Percentiles rank a stretch among this genome's conserved stretches.
These are phyloP conservation scores for Penicillium sp. DNA, from an alignment of 2,329 filamentous ascomycete species.

Conservation along the genomic window DNA sequence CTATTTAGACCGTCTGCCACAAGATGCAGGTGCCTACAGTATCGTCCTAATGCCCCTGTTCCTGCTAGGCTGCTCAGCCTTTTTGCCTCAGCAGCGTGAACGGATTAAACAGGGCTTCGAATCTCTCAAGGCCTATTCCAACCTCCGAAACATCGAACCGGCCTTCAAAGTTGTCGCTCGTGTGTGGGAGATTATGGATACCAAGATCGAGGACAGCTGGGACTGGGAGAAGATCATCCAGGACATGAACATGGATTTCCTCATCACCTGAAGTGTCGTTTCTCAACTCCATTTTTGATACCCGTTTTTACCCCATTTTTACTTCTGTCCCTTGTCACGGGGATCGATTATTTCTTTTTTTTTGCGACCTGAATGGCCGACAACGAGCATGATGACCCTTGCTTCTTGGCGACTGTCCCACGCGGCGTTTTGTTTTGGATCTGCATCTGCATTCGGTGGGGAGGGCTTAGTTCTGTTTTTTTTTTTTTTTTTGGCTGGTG, in stretches of 20 bases:
- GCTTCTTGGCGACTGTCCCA: constrained; percentile 16
- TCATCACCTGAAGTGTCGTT: constrained; percentile 52
- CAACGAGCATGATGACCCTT: constrained; percentile 15
- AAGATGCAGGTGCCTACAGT: constrained; percentile 57
- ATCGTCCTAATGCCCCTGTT: constrained; percentile 64
- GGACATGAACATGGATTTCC: constrained; percentile 61
- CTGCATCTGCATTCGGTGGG: constrained; percentile 19
- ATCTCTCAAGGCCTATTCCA: constrained; percentile 56
- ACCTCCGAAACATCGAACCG: constrained; percentile 59
- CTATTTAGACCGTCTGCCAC: constrained; percentile 58
- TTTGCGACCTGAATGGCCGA: constrained; percentile 6
- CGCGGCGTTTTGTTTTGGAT: constrained; percentile 18
- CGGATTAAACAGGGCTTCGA: constrained; percentile 57
- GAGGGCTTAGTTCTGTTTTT: background rate
- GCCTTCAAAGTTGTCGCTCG: constrained; percentile 57
- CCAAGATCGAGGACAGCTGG: constrained; percentile 58
- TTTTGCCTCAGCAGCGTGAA: constrained; percentile 56
- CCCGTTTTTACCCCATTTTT: constrained; percentile 11
- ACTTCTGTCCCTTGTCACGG: background rate
- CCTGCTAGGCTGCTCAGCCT: constrained; percentile 62
- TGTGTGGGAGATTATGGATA: constrained; percentile 63
- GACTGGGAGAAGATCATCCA: constrained; percentile 64
- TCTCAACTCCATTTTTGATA: constrained; percentile 17
- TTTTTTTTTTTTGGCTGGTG: constrained; percentile 5
- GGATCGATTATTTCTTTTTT: background rate